Percentiles rank a stretch among this genome's conserved stretches.
These are phyloP conservation scores for Colletotrichum lini DNA, from an alignment of 2,329 filamentous ascomycete genomes.

Conservation along the genomic window DNA sequence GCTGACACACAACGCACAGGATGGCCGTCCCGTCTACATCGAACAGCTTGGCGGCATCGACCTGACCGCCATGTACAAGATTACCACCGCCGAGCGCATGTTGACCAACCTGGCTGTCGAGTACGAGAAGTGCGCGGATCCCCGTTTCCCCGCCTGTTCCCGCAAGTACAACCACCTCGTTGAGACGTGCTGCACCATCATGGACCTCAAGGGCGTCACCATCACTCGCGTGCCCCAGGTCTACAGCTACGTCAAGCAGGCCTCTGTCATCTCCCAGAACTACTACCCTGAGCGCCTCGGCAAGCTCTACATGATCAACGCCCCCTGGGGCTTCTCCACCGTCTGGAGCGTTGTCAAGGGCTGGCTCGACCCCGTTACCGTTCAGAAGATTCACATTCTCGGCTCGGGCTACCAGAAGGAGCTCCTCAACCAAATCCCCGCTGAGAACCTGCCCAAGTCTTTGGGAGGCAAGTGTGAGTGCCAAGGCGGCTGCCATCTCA, in stretches of 20 bases:
- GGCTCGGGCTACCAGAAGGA: slow-evolving; percentile 86
- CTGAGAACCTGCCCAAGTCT: slow-evolving; percentile 89
- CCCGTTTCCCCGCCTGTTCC: slow-evolving; percentile 93
- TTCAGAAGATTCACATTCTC: slow-evolving; percentile 94
- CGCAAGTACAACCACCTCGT: slow-evolving; percentile 91
- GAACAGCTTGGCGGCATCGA: slow-evolving; percentile 96
- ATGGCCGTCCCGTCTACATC: slow-evolving; percentile 97
- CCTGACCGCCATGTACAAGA: slow-evolving; percentile 89
- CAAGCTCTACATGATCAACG: slow-evolving; percentile 97
- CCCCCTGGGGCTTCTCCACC: slow-evolving; percentile 92
- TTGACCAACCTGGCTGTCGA: slow-evolving; percentile 95
- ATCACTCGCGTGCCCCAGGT: slow-evolving; percentile 85
- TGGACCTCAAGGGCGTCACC: slow-evolving; percentile 96
- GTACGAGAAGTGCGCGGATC: slow-evolving; percentile 96
- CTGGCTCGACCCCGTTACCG: slow-evolving; percentile 97
- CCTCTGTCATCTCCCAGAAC: slow-evolving; percentile 94
- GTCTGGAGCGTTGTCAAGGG: slow-evolving; percentile 91
- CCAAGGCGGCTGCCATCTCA: slow-evolving; percentile 84
- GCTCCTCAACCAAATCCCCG: slow-evolving; percentile 85
- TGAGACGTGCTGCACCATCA: slow-evolving; percentile 98
- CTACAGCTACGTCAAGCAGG: slow-evolving; percentile 88
- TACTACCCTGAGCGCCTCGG: slow-evolving; percentile 99
- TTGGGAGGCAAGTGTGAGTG: slow-evolving; percentile 91
- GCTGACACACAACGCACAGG: slow-evolving; percentile 65
- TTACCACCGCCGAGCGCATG: slow-evolving; percentile 95